These are phyloP conservation scores for Teunomyces pallodes DNA, from an alignment of 805 yeast genomes.

Conservation along the genomic window DNA sequence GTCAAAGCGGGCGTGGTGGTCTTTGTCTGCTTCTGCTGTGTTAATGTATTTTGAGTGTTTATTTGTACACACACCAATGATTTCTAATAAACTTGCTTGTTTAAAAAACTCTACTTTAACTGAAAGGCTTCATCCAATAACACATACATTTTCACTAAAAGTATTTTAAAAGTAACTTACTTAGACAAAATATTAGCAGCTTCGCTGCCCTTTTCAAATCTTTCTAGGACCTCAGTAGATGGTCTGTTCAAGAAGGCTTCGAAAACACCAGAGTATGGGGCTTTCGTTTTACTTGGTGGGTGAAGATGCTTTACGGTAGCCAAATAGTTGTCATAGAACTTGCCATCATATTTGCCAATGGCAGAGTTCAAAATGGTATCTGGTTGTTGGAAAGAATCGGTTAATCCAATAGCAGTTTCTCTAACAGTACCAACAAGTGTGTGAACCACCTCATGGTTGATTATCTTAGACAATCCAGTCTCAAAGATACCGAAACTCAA, in stretches of 20 bases:
- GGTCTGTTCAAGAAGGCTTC: slow-evolving; percentile 42
- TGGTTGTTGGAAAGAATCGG: slow-evolving; percentile 44
- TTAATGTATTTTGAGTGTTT: no score
- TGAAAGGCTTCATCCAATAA: not conserved
- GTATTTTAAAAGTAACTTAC: slow-evolving; percentile 5
- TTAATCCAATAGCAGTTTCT: slow-evolving; percentile 40
- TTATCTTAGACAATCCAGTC: slow-evolving; percentile 25
- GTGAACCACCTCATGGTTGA: slow-evolving; percentile 28
- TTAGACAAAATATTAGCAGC: slow-evolving; percentile 31
- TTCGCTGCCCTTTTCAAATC: slow-evolving; percentile 36
- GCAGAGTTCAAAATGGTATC: slow-evolving; percentile 43
- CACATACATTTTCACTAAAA: not conserved
- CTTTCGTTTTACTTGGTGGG: slow-evolving; percentile 34
- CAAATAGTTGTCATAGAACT: slow-evolving; percentile 44
- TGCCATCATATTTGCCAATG: slow-evolving; percentile 43
- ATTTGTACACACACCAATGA: no score
- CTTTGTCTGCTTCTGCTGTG: no score
- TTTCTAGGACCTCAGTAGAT: slow-evolving; percentile 34
- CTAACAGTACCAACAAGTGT: slow-evolving; percentile 34
- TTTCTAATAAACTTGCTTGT: no score
- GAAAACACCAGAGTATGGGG: slow-evolving; percentile 38
- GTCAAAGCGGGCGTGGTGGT: no score
- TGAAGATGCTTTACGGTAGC: slow-evolving; percentile 32
- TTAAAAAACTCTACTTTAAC: not conserved
- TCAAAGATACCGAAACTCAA: slow-evolving; percentile 34